Evolutionary conservation across 2,329 filamentous ascomycete genomes (phyloP).

Genomic region (Colletotrichum sp.): DNA sequence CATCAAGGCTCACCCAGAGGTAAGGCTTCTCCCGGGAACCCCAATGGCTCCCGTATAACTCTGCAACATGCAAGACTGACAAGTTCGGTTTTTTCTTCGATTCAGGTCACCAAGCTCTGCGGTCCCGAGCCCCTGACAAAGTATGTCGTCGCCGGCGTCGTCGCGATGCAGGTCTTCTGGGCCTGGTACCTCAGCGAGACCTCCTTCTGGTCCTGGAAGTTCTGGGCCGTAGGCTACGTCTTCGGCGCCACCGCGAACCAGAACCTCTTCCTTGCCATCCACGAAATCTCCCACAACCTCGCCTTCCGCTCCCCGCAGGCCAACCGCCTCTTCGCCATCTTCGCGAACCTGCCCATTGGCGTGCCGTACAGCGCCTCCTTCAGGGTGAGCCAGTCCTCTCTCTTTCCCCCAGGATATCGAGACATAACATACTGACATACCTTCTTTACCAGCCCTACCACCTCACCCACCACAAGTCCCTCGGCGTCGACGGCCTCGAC

Average conservation of each 20-base stretch:
- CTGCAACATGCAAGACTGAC: background rate
- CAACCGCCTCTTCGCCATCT: constrained; percentile 87
- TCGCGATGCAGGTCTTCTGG: constrained; percentile 78
- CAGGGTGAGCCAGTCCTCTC: constrained; percentile 62
- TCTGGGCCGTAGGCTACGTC: constrained; percentile 87
- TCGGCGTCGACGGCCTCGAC: constrained; percentile 94
- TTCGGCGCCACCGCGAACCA: constrained; percentile 96
- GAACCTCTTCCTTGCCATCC: constrained; percentile 97
- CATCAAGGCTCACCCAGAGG: constrained; percentile 97
- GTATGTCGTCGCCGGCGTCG: constrained; percentile 85
- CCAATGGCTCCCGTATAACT: background rate
- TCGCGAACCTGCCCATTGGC: constrained; percentile 95
- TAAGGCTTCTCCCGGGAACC: constrained; percentile 38
- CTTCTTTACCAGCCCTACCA: constrained; percentile 79
- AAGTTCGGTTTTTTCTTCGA: background rate
- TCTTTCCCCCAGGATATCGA: background rate
- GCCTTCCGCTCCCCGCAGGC: constrained; percentile 82
- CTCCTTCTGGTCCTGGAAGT: constrained; percentile 81
- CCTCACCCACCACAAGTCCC: constrained; percentile 97
- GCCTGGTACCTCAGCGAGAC: constrained; percentile 80
- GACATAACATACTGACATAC: constrained; percentile 24
- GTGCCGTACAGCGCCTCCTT: constrained; percentile 97
- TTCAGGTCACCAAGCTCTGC: constrained; percentile 92
- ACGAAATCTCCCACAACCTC: constrained; percentile 98
- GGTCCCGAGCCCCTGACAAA: constrained; percentile 96